Conservation (phyloP, 805 yeast genomes). For the Zygosaccharomyces lentus region DNA sequence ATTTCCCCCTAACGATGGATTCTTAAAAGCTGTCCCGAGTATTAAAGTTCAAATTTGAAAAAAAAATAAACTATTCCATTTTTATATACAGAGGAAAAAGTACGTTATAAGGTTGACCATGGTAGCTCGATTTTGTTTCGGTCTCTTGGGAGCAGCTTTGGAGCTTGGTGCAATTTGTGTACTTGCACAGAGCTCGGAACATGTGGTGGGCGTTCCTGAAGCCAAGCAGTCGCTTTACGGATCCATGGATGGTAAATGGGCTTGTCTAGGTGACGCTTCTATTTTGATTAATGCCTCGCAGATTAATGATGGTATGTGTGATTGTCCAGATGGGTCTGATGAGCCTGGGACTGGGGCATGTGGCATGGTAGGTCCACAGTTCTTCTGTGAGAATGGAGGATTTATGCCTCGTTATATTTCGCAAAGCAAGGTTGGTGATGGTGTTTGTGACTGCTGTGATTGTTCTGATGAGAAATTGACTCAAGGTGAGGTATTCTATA, state of each 20-base stretch:
- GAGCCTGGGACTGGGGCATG: slow-evolving; percentile 96
- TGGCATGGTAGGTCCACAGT: slow-evolving; percentile 33
- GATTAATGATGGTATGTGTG: slow-evolving; percentile 87
- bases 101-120: neutral
- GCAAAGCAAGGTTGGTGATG: slow-evolving; percentile 72
- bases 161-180: neutral
- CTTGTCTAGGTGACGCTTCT: slow-evolving; percentile 65
- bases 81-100: neutral
- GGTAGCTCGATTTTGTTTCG: neutral
- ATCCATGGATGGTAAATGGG: slow-evolving; percentile 51
- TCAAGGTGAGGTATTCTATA: slow-evolving; percentile 6
- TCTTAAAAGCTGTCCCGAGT: neutral
- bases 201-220: slow-evolving; percentile 20
- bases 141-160: neutral
- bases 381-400: slow-evolving; percentile 78
- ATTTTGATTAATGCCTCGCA: slow-evolving; percentile 54
- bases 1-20: neutral
- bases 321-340: slow-evolving; percentile 96
- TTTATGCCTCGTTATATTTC: slow-evolving; percentile 60
- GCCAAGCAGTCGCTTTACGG: slow-evolving; percentile 18
- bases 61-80: neutral
- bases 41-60: neutral
- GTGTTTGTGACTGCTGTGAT: slow-evolving; percentile 96
- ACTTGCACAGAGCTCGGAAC: neutral
- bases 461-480: slow-evolving; percentile 74